Evolutionary conservation across 139 green algal genomes (phyloP), one percentile per base, ranked within the genome.

Genomic region (Chlorella sp.): DNA sequence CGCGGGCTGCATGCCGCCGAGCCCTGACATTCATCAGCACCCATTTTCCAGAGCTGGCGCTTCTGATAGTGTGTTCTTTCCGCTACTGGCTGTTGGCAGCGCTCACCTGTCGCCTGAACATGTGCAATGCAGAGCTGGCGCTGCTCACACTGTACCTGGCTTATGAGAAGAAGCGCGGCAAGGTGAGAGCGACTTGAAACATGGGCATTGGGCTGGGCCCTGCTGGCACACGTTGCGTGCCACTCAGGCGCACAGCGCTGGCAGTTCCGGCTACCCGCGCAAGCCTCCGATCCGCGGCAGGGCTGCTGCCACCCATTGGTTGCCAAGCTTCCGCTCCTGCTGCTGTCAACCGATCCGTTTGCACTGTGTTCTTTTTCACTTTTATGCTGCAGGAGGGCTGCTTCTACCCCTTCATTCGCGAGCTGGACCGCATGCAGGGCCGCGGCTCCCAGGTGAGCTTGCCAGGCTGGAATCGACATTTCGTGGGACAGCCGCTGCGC

Each of bases 161-260:
- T 90, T 96, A 98, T 82, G 96, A 99, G 91, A 99, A 99, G 92
- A 98, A 98, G 92, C 91, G 77, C n/a, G 92, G 81, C 16, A 90
- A 85, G 70, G 14, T 76, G 70, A 19, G 70, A 3, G 34, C 11
- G 11, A 14, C 60, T 34, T 17, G 24, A 32, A 6, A 2, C 22
- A 14, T n/a, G 9, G 11, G 56, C 56, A 65, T 20, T 24, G 56
- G 11, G 56, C 56, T 3, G n/a, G 7, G 1, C 64, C 32, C 64
- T 73, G 65, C 65, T 24, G n/a, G 32, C 65, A 36, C n/a, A 3
- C 11, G n/a, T 36, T 73, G 65, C 65, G 5, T 43, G 64, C 64
- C 56, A 65, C n/a, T 65, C 22, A 65, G 9, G 30, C 8, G 56
- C 30, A 24, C 9, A 5, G 56, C 30, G 56, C 56, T 65, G 56